Evolutionary conservation across 1,284 basidiomycete genomes (phyloP), one percentile per base, ranked within the genome.

Genomic region (Rhodotorula sp.): DNA sequence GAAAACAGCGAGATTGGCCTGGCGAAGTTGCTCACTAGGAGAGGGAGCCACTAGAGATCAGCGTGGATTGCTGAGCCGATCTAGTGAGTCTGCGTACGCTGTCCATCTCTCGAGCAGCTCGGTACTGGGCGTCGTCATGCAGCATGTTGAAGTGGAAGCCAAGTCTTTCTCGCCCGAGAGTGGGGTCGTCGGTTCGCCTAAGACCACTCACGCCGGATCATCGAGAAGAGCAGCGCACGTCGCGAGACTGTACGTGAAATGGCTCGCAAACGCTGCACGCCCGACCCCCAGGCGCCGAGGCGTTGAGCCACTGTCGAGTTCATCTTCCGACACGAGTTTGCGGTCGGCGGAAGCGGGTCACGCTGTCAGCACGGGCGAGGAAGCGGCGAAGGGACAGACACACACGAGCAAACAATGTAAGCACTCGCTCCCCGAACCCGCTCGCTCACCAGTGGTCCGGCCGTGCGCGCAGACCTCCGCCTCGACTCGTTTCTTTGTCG

Each of bases 1-100:
- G 59, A 73, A 76, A 26, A 54, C 30, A 15, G 74, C 74, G 33
- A 46, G 49, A 2, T 63, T 44, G 4, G 67, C 63, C 44, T 70
- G 66, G 15, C 55, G 62, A 6, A 57, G 64, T 64, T 76, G 74
- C 37, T 68, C 66, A 22, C 69, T 71, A 33, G 4, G 8, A 44
- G 6, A 18, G 29, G 53, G 33, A 26, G 45, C 46, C 26, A 30
- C 24, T 18, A 6, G 49, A 42, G 37, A 42, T 51, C 51, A 62
- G 60, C 55, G 24, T 20, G 6, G 18, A 30, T 10, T 6, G 18
- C 17, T 10, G 14, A 4, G 20, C 3, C 2, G 29, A 24, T 17
- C 8, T 6, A 10, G 44, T 3, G 26, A 17, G 8, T 17, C 0
- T 3, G 14, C 60, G 3, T 17, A 67, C 66, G 54, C 54, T 3